Base-by-base conservation (phyloP, 2,329 filamentous ascomycete genomes). In the Pyricularia sp. region DNA sequence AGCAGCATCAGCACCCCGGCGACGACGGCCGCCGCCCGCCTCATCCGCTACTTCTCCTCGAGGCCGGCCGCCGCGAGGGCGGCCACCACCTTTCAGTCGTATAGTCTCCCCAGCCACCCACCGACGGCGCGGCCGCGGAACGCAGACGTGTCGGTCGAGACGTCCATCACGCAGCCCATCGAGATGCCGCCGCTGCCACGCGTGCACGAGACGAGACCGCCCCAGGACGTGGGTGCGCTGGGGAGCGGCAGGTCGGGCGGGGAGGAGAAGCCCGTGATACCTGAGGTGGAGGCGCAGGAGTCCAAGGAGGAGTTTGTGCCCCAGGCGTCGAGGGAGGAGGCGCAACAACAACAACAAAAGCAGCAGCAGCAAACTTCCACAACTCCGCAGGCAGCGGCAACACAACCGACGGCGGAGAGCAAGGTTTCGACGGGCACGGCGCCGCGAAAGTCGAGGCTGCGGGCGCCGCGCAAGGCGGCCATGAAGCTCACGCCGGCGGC, bases 401-500 rank as follows among this genome's bases (percentile, higher is more conserved):
- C 26, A 10, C 36, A 23, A 7, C 26, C 66, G 31, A n/a, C 61
- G 23, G 25, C 55, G 6, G 64, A 68, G 7, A 11, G 65, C 9
- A 63, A 64, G 17, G 65, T 66, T 12, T 25, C 70, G 7, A 64
- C 69, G 20, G 59, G 31, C 68, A 72, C 81, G 14, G 76, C 83
- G 23, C 84, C 88, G 74, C 85, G 88, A 23, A 86, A 86, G 73
- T 77, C 78, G 72, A 93, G 90, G 77, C 84, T 97, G 36, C 86
- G 90, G 64, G 72, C 78, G 55, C 86, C 94, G 14, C 89, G 94
- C 69, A 98, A 98, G 82, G 94, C 95, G 0, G 93, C 94, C 1
- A 94, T 99, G 83, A 92, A 88, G 73, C 85, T 99, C 28, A 94
- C 94, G 0, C 86, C 92, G 0, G 82, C 88, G 0, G 95, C 95